phyloP scores from a whole-genome alignment of 148 eudicot genomes.

The Rhododendron kiyosumense region DNA sequence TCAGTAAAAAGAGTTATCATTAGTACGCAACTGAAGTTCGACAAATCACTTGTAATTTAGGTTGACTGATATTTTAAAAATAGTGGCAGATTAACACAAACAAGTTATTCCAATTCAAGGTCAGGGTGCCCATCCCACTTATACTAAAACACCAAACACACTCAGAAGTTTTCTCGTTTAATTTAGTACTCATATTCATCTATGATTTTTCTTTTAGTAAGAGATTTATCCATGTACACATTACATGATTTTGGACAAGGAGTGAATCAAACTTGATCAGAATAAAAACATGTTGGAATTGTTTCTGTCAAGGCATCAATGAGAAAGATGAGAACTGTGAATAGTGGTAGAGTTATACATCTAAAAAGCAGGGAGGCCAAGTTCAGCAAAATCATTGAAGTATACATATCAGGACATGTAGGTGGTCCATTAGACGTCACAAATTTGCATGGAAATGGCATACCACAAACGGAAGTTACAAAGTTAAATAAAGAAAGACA shows the following conservation, averaged over 20 bases:
- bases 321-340: neutral
- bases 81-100: neutral
- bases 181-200: neutral
- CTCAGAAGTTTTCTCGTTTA: neutral
- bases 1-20: neutral
- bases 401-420: neutral
- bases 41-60: neutral
- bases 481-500: neutral
- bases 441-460: neutral
- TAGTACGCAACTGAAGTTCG: neutral
- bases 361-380: neutral
- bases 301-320: neutral
- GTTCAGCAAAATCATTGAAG: neutral
- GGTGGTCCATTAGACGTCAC: neutral
- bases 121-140: neutral
- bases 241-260: neutral
- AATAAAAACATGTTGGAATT: neutral
- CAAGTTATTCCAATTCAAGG: neutral
- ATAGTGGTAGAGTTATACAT: neutral
- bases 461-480: neutral
- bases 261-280: neutral
- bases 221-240: neutral
- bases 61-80: neutral
- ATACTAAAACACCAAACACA: neutral
- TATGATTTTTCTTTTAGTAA: neutral